Conservation (phyloP, 768 basidiomycete genomes). For the Boletus sensibilis region DNA sequence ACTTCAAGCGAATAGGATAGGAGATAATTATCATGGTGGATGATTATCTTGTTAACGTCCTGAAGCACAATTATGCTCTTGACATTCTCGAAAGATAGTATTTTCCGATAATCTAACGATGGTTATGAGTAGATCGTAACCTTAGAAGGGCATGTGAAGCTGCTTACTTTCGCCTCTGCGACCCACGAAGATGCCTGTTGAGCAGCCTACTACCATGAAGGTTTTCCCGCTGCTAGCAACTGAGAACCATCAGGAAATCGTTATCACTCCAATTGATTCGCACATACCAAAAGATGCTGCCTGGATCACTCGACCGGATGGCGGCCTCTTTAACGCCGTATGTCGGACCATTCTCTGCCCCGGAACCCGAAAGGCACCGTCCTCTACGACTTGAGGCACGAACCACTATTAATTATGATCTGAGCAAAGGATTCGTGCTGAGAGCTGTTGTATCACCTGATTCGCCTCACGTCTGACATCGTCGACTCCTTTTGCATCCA, state of each 20-base stretch:
- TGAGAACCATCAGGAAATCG: conserved; percentile 24
- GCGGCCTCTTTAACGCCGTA: conserved; percentile 29
- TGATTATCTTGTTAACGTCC: conserved; percentile 63
- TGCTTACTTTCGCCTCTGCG: conserved; percentile 52
- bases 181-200: conserved; percentile 69
- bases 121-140: not conserved
- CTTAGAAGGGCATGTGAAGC: not conserved
- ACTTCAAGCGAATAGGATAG: conserved; percentile 69
- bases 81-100: conserved; percentile 50
- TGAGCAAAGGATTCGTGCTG: conserved; percentile 8
- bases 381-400: conserved; percentile 54
- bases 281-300: conserved; percentile 65
- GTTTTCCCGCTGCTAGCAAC: conserved; percentile 46
- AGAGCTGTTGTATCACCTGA: conserved; percentile 45
- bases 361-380: conserved; percentile 58
- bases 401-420: conserved; percentile 53
- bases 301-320: conserved; percentile 58
- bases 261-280: not conserved
- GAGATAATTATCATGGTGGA: conserved; percentile 59
- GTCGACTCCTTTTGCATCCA: conserved; percentile 63
- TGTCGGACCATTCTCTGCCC: conserved; percentile 34
- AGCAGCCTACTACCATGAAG: conserved; percentile 64
- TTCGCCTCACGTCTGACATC: conserved; percentile 67
- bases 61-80: conserved; percentile 58
- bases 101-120: conserved; percentile 53